Conservation (phyloP, 164 flowering plant genomes). For the Chloranthus sessilifolius region DNA sequence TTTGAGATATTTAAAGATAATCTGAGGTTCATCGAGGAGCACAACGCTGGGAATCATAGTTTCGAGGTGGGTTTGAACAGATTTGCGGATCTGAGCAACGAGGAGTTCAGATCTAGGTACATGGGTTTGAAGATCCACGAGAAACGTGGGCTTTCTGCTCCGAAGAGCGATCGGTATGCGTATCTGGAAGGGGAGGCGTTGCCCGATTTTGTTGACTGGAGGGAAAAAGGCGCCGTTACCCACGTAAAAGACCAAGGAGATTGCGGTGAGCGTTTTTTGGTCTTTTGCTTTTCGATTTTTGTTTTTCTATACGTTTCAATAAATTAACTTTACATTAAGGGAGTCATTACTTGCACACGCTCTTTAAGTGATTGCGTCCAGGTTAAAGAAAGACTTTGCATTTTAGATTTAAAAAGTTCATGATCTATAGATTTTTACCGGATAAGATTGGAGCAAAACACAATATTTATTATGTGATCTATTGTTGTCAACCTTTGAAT, state of each 20-base stretch:
- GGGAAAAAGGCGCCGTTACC: slow-evolving; percentile 70
- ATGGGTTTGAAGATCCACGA: slow-evolving; percentile 51
- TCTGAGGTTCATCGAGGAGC: slow-evolving; percentile 60
- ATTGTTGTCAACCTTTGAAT: too few relatives aligned
- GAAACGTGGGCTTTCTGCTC: slow-evolving; percentile 18
- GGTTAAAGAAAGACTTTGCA: too few relatives aligned
- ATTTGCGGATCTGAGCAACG: slow-evolving; percentile 81
- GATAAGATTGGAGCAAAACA: too few relatives aligned
- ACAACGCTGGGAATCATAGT: slow-evolving; percentile 42
- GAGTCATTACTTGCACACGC: too few relatives aligned
- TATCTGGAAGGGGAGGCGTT: slow-evolving; percentile 45
- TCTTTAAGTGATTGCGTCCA: too few relatives aligned
- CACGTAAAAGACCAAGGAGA: slow-evolving; percentile 79
- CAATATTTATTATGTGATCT: too few relatives aligned
- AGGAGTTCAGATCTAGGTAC: slow-evolving; percentile 55
- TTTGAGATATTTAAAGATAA: slow-evolving; percentile 37
- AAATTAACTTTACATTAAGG: too few relatives aligned
- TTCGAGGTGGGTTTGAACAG: slow-evolving; percentile 60
- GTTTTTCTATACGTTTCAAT: too few relatives aligned
- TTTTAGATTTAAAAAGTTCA: too few relatives aligned
- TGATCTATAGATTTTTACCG: too few relatives aligned
- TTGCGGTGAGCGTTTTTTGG: slow-evolving; percentile 82
- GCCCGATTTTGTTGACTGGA: slow-evolving; percentile 88
- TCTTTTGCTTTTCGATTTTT: not conserved
- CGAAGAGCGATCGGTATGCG: slow-evolving; percentile 44